Evolutionary conservation across 768 basidiomycete species (phyloP).

Genomic region (Dentipellis sp.): DNA sequence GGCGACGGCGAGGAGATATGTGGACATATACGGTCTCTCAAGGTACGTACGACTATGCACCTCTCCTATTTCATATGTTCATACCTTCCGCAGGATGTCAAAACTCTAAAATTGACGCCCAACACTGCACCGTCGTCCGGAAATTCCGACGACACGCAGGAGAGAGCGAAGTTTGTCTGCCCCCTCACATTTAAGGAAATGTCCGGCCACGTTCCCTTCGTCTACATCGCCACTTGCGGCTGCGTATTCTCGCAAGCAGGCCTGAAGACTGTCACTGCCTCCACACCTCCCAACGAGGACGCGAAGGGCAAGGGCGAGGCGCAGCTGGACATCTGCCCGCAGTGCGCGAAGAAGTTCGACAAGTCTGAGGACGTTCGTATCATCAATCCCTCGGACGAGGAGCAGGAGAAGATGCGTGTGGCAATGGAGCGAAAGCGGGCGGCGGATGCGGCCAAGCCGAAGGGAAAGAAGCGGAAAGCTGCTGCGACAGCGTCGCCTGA

Average conservation of each 20-base stretch:
- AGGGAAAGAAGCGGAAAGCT: slow-evolving; percentile 53
- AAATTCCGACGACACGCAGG: slow-evolving; percentile 31
- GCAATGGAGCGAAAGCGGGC: slow-evolving; percentile 51
- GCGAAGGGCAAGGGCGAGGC: slow-evolving; percentile 16
- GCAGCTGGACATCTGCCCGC: slow-evolving; percentile 59
- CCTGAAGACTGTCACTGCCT: slow-evolving; percentile 53
- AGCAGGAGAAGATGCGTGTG: slow-evolving; percentile 47
- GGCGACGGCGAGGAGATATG: slow-evolving; percentile 92
- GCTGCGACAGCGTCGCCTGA: slow-evolving; percentile 23
- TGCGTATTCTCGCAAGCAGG: slow-evolving; percentile 87
- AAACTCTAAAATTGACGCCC: slow-evolving; percentile 69
- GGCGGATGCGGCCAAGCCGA: slow-evolving; percentile 42
- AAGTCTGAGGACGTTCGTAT: slow-evolving; percentile 41
- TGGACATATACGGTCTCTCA: slow-evolving; percentile 82
- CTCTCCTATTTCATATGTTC: background rate
- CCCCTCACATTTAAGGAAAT: slow-evolving; percentile 91
- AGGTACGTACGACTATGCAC: slow-evolving; percentile 43
- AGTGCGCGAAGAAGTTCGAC: slow-evolving; percentile 67
- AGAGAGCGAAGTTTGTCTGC: slow-evolving; percentile 72
- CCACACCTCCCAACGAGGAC: slow-evolving; percentile 19
- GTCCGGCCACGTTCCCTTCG: slow-evolving; percentile 85
- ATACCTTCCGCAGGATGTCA: slow-evolving; percentile 57
- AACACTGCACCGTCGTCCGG: slow-evolving; percentile 44
- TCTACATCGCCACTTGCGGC: slow-evolving; percentile 79
- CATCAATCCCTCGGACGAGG: slow-evolving; percentile 66